Evolutionary conservation across 2,329 filamentous ascomycete species (phyloP).

Genomic region (Alternaria ventricosa): DNA sequence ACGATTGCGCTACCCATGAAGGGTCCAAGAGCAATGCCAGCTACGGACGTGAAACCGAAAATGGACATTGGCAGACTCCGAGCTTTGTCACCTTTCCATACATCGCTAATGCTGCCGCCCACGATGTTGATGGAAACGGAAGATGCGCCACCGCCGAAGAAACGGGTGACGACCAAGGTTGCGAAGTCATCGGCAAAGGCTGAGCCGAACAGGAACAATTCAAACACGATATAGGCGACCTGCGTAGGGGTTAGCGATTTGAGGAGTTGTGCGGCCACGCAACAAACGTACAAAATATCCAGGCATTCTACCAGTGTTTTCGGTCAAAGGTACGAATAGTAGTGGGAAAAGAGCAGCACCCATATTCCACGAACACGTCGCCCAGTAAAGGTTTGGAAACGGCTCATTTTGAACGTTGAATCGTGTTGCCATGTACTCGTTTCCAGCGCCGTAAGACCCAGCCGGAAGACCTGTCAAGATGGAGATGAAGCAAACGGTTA

Average conservation of each 20-base stretch:
- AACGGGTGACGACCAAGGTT: slow-evolving; percentile 52
- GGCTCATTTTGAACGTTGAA: slow-evolving; percentile 47
- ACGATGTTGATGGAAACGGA: slow-evolving; percentile 52
- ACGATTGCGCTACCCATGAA: slow-evolving; percentile 52
- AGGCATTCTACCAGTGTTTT: slow-evolving; percentile 54
- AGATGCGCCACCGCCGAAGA: slow-evolving; percentile 53
- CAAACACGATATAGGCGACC: slow-evolving; percentile 50
- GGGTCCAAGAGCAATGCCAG: slow-evolving; percentile 53
- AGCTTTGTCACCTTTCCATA: slow-evolving; percentile 49
- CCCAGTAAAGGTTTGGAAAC: slow-evolving; percentile 50
- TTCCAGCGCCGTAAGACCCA: slow-evolving; percentile 50
- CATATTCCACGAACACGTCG: slow-evolving; percentile 49
- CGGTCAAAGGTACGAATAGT: slow-evolving; percentile 51
- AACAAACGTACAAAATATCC: slow-evolving; percentile 47
- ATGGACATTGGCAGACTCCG: slow-evolving; percentile 55
- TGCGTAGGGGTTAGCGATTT: slow-evolving; percentile 1
- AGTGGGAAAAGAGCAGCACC: slow-evolving; percentile 52
- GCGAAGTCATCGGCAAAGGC: slow-evolving; percentile 55
- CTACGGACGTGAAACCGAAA: slow-evolving; percentile 53
- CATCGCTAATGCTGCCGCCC: slow-evolving; percentile 39
- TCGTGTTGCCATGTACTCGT: slow-evolving; percentile 41
- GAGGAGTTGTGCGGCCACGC: neutral
- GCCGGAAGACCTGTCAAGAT: slow-evolving; percentile 52
- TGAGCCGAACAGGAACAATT: slow-evolving; percentile 51
- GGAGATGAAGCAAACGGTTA: slow-evolving; percentile 53